Evolutionary conservation across 1,284 basidiomycete species (phyloP).

Genomic region (Fomitopsis betulina): DNA sequence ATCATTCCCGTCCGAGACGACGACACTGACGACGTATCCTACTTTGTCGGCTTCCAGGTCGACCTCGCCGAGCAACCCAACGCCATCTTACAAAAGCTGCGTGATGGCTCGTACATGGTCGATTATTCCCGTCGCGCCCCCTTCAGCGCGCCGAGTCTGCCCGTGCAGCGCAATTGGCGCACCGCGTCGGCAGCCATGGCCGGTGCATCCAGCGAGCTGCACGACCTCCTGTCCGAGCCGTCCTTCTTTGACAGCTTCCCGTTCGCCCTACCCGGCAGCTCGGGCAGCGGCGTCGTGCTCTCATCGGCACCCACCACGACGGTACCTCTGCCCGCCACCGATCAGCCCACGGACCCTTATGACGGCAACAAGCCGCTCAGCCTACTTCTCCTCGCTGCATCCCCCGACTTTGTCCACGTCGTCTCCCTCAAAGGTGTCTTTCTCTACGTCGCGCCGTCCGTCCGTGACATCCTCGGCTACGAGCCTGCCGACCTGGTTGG

Average conservation of each 20-base stretch:
- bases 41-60: slow-evolving; percentile 91
- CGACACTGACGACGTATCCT: slow-evolving; percentile 62
- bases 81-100: slow-evolving; percentile 73
- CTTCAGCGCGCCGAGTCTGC: slow-evolving; percentile 12
- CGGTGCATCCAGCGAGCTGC: slow-evolving; percentile 39
- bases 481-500: slow-evolving; percentile 81
- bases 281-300: slow-evolving; percentile 12
- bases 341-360: slow-evolving; percentile 23
- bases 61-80: slow-evolving; percentile 87
- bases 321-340: slow-evolving; percentile 16
- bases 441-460: slow-evolving; percentile 86
- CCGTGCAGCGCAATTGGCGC: slow-evolving; percentile 28
- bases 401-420: slow-evolving; percentile 83
- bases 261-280: slow-evolving; percentile 30
- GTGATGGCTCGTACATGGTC: slow-evolving; percentile 69
- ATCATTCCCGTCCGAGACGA: slow-evolving; percentile 73
- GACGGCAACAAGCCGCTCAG: slow-evolving; percentile 48
- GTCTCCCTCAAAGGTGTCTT: slow-evolving; percentile 92
- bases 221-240: slow-evolving; percentile 32
- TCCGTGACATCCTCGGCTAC: slow-evolving; percentile 74
- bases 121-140: slow-evolving; percentile 36
- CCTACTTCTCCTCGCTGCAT: slow-evolving; percentile 64
- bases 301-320: slow-evolving; percentile 15
- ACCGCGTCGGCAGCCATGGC: slow-evolving; percentile 27
- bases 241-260: slow-evolving; percentile 31